Base-by-base conservation (phyloP, 768 basidiomycete species). In the Trametes coccinea region DNA sequence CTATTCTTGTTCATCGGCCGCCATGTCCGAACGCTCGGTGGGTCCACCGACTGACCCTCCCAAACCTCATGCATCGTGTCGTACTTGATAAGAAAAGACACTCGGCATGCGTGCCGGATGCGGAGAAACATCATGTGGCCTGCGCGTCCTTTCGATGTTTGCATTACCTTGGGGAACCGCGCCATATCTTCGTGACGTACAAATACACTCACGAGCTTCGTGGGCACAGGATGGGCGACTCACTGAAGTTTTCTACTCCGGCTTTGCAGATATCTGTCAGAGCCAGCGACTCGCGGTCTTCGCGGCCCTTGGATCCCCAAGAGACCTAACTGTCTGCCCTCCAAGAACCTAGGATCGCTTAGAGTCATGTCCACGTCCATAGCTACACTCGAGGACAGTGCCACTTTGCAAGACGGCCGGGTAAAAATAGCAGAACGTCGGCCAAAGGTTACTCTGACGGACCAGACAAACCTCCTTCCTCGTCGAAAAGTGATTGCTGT, bases 401-500 rank as follows among this genome's bases (percentile, higher is more conserved):
- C 43, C 5, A 47, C 4, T 29, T 53, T 46, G 29, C 22, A 0
- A 22, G 22, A 22, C 22, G 22, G 22, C 22, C 22, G 22, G 22
- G 22, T 22, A 22, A 22, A 22, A 22, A 22, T 64, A 2, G 53
- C 39, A 7, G 59, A 59, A 3, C 44, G 52, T 6, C 54, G 62
- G 3, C 60, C 62, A 3, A 58, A 64, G 46, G 45, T 34, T 14
- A 59, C 65, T 7, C 37, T 89, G 52, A 87, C 87, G 10, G 90
- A 92, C 76, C 89, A 92, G 72, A 90, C 89, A 4, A 90, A 92
- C 68, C 78, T 89, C 11, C 78, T 90, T 4, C 89, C 89, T 0
- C 81, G 84, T 70, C 80, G 76, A 59, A 61, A 86, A 70, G 77
- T 90, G 45, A 71, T 90, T 4, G 75, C 82, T 10, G 82, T 89